These are phyloP conservation scores for Lasiodiplodia citricola DNA, from an alignment of 2,329 filamentous ascomycete genomes.

Conservation along the genomic window DNA sequence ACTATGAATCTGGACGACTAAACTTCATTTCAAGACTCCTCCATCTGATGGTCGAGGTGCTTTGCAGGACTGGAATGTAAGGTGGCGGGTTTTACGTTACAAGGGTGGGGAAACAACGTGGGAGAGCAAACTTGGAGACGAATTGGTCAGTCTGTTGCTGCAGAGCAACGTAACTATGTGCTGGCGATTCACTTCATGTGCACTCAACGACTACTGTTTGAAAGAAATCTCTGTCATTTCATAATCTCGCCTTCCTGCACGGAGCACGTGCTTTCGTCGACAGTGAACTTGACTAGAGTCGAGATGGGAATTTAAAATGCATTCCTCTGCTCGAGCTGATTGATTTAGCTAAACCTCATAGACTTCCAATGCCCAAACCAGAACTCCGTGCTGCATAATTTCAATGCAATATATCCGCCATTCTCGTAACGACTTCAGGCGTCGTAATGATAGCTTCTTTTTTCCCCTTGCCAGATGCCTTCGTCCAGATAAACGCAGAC, in stretches of 20 bases:
- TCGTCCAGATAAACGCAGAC: not conserved
- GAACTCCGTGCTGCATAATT: constrained; percentile 9
- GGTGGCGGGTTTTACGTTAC: too few relatives aligned
- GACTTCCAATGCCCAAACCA: not conserved
- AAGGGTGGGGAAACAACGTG: too few relatives aligned
- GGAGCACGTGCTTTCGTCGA: not conserved
- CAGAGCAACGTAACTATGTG: too few relatives aligned
- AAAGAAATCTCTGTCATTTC: not conserved
- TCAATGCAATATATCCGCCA: not conserved
- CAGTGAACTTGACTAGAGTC: not conserved
- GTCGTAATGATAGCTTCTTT: not conserved
- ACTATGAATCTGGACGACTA: not conserved
- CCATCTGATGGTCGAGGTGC: not conserved
- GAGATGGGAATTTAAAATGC: not conserved
- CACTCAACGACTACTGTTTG: not conserved
- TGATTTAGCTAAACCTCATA: not conserved
- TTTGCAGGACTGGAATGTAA: too few relatives aligned
- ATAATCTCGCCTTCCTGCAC: not conserved
- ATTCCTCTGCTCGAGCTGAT: not conserved
- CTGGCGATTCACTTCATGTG: not conserved
- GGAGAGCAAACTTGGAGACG: too few relatives aligned
- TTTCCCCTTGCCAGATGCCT: not conserved
- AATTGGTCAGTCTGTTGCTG: too few relatives aligned
- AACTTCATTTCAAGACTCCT: not conserved
- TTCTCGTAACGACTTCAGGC: not conserved